Evolutionary conservation across 2,329 filamentous ascomycete genomes (phyloP), one percentile per base, ranked within the genome.

Genomic region (Sclerotinia minor): DNA sequence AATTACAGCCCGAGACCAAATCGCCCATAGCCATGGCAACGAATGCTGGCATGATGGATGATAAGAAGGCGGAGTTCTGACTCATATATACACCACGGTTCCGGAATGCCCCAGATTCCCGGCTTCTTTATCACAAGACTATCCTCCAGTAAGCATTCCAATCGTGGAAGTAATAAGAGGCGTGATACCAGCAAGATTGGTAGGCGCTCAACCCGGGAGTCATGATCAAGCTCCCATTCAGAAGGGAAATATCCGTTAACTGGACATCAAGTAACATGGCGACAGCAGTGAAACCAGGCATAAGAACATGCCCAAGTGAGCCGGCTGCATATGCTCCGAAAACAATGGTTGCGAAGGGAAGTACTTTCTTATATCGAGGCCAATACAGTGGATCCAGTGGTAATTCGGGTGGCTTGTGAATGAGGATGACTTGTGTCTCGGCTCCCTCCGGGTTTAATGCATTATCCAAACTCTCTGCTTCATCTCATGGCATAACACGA

Each of bases 291-390:
- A 54, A 54, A n/a, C 29, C 52, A 54, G 52, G 52, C 52, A 54
- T 19, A 32, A 54, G 26, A 54, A 54, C 52, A 21, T 26, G 52
- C 11, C 26, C 29, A 17, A 54, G 17, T 54, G 52, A 54, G 26
- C 29, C 9, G 9, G 29, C 52, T 35, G 52, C 52, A 54, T 29
- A 54, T 35, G 52, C 19, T 11, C 52, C 29, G 52, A 54, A 35
- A 32, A 54, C 4, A 54, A 54, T 54, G 21, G 52, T 35, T 29
- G 26, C 26, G 4, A 54, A 54, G 52, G n/a, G 52, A 9, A 32
- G 26, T 35, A 21, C 52, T 54, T 54, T 54, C 8, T 54, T 54
- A 13, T 54, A 32, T 54, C 19, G 52, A 54, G 52, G 52, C 52
- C 52, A 54, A 9, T 54, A 21, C 26, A 35, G 32, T 35, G 52